Base-by-base conservation (phyloP, 2,329 filamentous ascomycete species). In the Paraconiothyrium brasiliense region DNA sequence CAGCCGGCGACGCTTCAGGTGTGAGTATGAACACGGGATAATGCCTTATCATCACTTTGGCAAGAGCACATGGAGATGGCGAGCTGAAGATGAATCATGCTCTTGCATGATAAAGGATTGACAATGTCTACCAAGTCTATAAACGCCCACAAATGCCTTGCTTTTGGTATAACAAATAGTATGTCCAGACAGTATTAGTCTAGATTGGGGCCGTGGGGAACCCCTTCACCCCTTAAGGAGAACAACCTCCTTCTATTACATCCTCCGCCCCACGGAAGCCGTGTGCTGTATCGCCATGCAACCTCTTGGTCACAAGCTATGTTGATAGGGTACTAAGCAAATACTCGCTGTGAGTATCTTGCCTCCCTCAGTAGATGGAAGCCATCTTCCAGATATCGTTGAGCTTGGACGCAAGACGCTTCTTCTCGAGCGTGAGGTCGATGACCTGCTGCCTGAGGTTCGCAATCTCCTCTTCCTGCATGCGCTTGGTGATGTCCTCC, bases 351-450 rank as follows among this genome's bases (percentile, higher is more conserved):
- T 3, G 13, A 7, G 37, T 54, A 30, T 24, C 22, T 27, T 4
- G 24, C 50, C 20, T 20, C 20, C 20, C 20, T 55, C 39, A 55
- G 39, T 55, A 55, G 3, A 55, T 16, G 8, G 52, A 27, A 46
- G 52, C 14, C 52, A 55, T 32, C 52, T 55, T 55, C 52, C 52
- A 55, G 39, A 55, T 55, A 16, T 55, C 52, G 39, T 55, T 55
- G 20, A 55, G 52, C 52, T 55, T 55, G 39, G 52, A 2, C 6
- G 27, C 52, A 13, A 55, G 52, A 22, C 52, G 52, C 27, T 55
- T 55, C 52, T 55, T 55, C 52, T 55, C 52, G 30, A 55, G 39
- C 24, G 52, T 55, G 3, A 55, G 39, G 16, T 55, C 52, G n/a
- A 46, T 44, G 39, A 55, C 52, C 39, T 55, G 52, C 52, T 55